Conservation (phyloP, 345 rosid species). For the Erysimum cheiranthoides region DNA sequence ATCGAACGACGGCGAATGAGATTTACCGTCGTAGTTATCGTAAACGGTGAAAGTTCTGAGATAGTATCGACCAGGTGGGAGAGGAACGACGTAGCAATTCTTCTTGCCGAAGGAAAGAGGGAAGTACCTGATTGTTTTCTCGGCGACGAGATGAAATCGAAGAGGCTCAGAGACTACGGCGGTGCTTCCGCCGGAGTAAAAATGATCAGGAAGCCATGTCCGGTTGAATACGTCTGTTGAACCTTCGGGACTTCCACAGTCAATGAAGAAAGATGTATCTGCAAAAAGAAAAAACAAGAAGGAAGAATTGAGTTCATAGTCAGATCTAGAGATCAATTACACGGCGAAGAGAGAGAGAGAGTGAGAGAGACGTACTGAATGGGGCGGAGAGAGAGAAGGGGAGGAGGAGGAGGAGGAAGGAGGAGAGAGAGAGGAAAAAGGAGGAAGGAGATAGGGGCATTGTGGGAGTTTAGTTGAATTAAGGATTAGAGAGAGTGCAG, state of each 20-base stretch:
- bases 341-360: constrained; percentile 44
- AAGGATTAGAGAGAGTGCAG: constrained; percentile 25
- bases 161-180: constrained; percentile 91
- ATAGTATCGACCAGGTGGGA: constrained; percentile 82
- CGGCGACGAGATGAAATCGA: constrained; percentile 65
- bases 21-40: constrained; percentile 92
- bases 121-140: constrained; percentile 84
- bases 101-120: constrained; percentile 92
- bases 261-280: constrained; percentile 75
- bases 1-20: constrained; percentile 86
- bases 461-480: constrained; percentile 25
- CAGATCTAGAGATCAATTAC: neutral
- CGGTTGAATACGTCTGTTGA: constrained; percentile 69
- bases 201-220: constrained; percentile 84
- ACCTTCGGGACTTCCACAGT: constrained; percentile 72
- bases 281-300: constrained; percentile 14
- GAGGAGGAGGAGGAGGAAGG: constrained; percentile 32
- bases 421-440: constrained; percentile 40
- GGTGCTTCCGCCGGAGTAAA: constrained; percentile 75
- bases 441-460: constrained; percentile 46
- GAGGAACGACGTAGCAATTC: constrained; percentile 88
- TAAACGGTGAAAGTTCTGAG: constrained; percentile 94
- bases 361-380: constrained; percentile 33
- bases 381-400: constrained; percentile 40
- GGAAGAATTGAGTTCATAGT: constrained; percentile 22